Evolutionary conservation across 2,329 filamentous ascomycete species (phyloP), one percentile per base, ranked within the genome.

Genomic region (Colletotrichum sp.): DNA sequence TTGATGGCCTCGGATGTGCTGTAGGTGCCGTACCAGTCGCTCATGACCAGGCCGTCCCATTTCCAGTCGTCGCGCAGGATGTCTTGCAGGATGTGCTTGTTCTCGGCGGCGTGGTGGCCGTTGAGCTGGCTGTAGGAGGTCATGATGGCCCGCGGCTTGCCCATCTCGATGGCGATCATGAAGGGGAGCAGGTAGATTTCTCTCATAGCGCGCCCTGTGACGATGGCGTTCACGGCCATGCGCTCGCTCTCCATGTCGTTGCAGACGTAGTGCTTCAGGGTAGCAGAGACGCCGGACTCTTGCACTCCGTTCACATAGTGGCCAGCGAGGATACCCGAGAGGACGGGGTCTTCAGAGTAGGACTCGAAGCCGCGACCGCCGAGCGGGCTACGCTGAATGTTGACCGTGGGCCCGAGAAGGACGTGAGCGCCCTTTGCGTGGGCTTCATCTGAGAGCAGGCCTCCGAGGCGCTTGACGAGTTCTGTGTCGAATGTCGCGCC

Each of bases 331-430:
- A 90, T 84, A 0, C 90, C 90, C 22, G 89, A 87, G 25, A 92
- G 84, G 78, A 91, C 86, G 13, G 90, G 90, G 78, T 92, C 90
- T 79, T 92, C 90, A 59, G 88, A 86, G 66, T 91, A 86, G 7
- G 89, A 91, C 82, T 92, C 90, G 77, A 92, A 92, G 44, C 90
- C 90, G 64, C 90, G 88, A 4, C 90, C 90, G 25, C 90, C 90
- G 2, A 92, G 85, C 15, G 90, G 91, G 6, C 87, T 89, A 60
- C 91, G 86, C 79, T 91, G 90, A 85, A 91, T 91, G 81, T 92
- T 91, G 79, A 93, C 91, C 13, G 91, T 93, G 6, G 91, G 91
- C 0, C 91, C 91, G 0, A 92, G 86, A 75, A 91, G 89, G 19
- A 86, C 87, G 79, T 92, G 90, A 4, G 89, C 90, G 39, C 89